Evolutionary conservation across 2,329 filamentous ascomycete species (phyloP).

Genomic region (Shiraia bambusicola): DNA sequence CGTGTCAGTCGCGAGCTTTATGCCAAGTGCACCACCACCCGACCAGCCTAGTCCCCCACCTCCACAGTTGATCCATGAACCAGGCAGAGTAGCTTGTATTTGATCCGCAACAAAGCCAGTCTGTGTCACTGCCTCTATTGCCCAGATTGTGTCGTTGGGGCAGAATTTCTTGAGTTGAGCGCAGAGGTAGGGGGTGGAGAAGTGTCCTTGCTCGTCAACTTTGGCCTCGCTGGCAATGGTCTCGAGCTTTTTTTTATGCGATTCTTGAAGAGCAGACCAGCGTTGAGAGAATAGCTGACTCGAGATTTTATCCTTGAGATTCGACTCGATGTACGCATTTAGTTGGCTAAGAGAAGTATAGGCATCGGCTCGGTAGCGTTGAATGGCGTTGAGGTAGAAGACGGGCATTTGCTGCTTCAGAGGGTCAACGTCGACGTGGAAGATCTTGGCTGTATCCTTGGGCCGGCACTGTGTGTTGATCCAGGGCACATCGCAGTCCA

Average conservation of each 20-base stretch:
- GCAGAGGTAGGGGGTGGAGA: constrained; percentile 62
- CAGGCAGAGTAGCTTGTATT: constrained; percentile 66
- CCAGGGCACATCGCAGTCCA: constrained; percentile 93
- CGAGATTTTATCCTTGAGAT: constrained; percentile 41
- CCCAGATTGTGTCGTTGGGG: constrained; percentile 70
- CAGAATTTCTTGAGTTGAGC: constrained; percentile 58
- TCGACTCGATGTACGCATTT: constrained; percentile 58
- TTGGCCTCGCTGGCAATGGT: constrained; percentile 60
- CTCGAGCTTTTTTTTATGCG: constrained; percentile 61
- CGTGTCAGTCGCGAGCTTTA: constrained; percentile 68
- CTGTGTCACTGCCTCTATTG: constrained; percentile 76
- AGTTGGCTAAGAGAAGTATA: constrained; percentile 68
- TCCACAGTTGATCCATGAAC: constrained; percentile 78
- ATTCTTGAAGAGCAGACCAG: constrained; percentile 58
- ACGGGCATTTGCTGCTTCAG: constrained; percentile 64
- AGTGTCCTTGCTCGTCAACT: constrained; percentile 63
- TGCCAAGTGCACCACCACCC: constrained; percentile 71
- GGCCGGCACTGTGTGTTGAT: constrained; percentile 75
- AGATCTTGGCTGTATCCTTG: constrained; percentile 57
- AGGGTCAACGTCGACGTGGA: constrained; percentile 67
- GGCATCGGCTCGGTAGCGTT: constrained; percentile 54
- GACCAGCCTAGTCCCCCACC: constrained; percentile 81
- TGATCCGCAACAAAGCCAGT: constrained; percentile 69
- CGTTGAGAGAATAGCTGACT: constrained; percentile 48
- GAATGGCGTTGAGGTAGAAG: constrained; percentile 58